Evolutionary conservation across 768 basidiomycete species (phyloP), one percentile per base, ranked within the genome.

Genomic region (Gloeostereum incarnatum): DNA sequence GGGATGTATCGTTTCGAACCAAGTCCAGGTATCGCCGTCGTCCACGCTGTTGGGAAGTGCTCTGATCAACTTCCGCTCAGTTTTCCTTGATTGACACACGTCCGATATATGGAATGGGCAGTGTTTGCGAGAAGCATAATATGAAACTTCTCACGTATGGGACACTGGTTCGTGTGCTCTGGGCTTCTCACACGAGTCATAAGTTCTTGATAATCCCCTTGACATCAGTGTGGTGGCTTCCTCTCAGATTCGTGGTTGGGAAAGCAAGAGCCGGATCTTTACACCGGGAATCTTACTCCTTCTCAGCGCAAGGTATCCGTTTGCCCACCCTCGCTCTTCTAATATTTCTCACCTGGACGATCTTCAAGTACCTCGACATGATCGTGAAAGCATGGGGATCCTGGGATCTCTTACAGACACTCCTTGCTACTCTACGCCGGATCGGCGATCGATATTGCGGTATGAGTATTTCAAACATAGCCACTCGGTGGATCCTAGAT

Each of bases 41-140:
- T n/a, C n/a, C n/a, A n/a, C n/a, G n/a, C n/a, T n/a, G n/a, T n/a
- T n/a, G n/a, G n/a, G n/a, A n/a, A n/a, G n/a, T n/a, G n/a, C n/a
- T n/a, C n/a, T n/a, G n/a, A n/a, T 31, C 8, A 16, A 29, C 35
- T 17, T 35, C 10, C 16, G 25, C 23, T 13, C 45, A 89, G 87
- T 88, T 87, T 49, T 90, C 87, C 5, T 56, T 90, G 35, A 78
- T 90, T 45, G 87, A 90, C 51, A 78, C 75, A 4, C 72, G 88
- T 4, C 82, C 83, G 9, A 62, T 85, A 30, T 73, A 84, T 49
- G 82, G 75, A 20, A 81, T 90, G 83, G 69, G 72, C 2, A 75
- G 78, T 37, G 80, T 87, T 9, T 90, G 87, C 50, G 61, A 73
- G 53, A 74, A 73, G 47, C 81, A 90, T 50, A 63, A 65, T 24